Evolutionary conservation across 164 flowering plant genomes (phyloP).

Genomic region (Pachysandra terminalis): DNA sequence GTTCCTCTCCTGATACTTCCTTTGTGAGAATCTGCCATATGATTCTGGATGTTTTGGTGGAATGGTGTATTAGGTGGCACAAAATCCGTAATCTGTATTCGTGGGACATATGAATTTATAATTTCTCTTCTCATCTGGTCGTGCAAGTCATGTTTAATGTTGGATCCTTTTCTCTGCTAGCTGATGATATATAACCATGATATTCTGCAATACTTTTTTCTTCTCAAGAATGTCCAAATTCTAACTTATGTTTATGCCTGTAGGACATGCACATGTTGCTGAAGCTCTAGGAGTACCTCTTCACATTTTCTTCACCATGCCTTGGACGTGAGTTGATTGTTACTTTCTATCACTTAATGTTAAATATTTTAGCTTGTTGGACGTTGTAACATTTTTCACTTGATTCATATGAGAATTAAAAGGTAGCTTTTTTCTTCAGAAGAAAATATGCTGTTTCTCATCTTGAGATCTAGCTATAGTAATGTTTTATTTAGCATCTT

Average conservation of each 20-base stretch:
- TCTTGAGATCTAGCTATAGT: background rate
- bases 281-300: conserved; percentile 96
- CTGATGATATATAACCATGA: background rate
- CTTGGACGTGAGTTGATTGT: conserved; percentile 86
- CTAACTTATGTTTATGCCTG: conserved; percentile 9
- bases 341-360: too few relatives aligned
- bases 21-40: background rate
- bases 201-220: background rate
- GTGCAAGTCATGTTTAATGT: background rate
- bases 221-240: background rate
- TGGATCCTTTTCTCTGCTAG: background rate
- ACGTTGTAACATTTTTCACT: background rate
- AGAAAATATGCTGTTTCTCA: background rate
- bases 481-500: too few relatives aligned
- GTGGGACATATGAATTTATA: background rate
- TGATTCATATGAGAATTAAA: too few relatives aligned
- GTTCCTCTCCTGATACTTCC: background rate
- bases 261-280: conserved; percentile 90
- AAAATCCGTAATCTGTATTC: background rate
- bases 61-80: too few relatives aligned
- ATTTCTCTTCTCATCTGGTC: background rate
- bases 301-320: conserved; percentile 97
- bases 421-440: background rate
- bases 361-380: background rate
- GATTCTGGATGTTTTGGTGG: too few relatives aligned